Evolutionary conservation across 768 basidiomycete genomes (phyloP).

Genomic region (Nidularia pulvinata): DNA sequence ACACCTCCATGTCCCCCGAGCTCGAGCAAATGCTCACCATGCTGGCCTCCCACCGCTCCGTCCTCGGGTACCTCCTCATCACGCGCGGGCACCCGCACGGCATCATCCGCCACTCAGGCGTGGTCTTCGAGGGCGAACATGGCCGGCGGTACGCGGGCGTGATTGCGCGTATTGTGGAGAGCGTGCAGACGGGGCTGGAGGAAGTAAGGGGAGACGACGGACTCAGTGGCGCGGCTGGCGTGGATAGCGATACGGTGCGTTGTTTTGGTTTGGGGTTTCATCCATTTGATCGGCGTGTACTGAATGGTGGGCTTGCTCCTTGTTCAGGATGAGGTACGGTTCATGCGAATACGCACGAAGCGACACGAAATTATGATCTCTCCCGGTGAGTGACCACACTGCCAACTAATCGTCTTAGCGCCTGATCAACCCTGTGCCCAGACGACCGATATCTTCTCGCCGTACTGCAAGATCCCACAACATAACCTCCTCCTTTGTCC

Average conservation of each 20-base stretch:
- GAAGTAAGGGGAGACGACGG: slow-evolving; percentile 64
- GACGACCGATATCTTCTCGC: slow-evolving; percentile 83
- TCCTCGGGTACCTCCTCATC: slow-evolving; percentile 85
- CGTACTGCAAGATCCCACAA: slow-evolving; percentile 77
- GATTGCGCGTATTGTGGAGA: slow-evolving; percentile 75
- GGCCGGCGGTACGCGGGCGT: slow-evolving; percentile 75
- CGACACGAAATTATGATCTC: slow-evolving; percentile 95
- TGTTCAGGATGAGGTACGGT: slow-evolving; percentile 90
- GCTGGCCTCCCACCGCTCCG: slow-evolving; percentile 80
- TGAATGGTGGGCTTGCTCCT: no score
- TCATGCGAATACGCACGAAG: slow-evolving; percentile 90
- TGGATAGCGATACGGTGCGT: slow-evolving; percentile 53
- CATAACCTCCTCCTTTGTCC: slow-evolving; percentile 19
- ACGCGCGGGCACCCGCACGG: slow-evolving; percentile 71
- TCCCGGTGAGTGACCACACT: slow-evolving; percentile 57
- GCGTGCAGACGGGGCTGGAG: slow-evolving; percentile 75
- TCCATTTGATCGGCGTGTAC: no score
- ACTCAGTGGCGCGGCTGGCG: slow-evolving; percentile 12
- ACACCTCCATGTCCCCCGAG: slow-evolving; percentile 61
- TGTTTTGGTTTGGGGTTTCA: not conserved
- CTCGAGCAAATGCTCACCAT: slow-evolving; percentile 78
- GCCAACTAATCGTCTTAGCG: not conserved
- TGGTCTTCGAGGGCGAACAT: slow-evolving; percentile 85
- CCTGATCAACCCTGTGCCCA: slow-evolving; percentile 19
- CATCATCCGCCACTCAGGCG: slow-evolving; percentile 85